phyloP scores from a whole-genome alignment of 202 grass and related monocot genomes.

The Schoenoplectus tabernaemontani region DNA sequence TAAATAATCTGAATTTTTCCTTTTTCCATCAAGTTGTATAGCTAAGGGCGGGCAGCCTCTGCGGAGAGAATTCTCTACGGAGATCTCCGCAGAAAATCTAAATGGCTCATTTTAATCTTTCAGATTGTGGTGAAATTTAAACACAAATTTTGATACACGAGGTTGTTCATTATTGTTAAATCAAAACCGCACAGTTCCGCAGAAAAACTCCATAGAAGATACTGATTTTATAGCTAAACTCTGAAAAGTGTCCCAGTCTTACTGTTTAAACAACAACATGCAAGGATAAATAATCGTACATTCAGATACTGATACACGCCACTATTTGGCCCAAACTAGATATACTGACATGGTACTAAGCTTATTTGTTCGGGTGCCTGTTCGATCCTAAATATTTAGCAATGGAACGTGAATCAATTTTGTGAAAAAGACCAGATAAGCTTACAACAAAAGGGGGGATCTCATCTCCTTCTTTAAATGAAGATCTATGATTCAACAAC shows the following conservation, averaged over 20 bases:
- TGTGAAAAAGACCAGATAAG: not conserved
- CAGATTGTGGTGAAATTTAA: too few relatives aligned
- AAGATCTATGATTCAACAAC: slow-evolving; percentile 49
- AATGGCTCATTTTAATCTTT: too few relatives aligned
- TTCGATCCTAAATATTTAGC: not conserved
- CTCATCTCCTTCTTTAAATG: slow-evolving; percentile 65
- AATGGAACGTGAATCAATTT: not conserved
- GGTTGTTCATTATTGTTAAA: too few relatives aligned
- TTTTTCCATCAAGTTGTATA: not conserved
- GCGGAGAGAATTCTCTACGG: too few relatives aligned
- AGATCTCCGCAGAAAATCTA: too few relatives aligned
- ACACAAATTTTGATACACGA: too few relatives aligned
- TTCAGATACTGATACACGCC: not conserved
- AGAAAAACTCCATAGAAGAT: too few relatives aligned
- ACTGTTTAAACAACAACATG: not conserved
- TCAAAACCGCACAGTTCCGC: too few relatives aligned
- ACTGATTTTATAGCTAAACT: too few relatives aligned
- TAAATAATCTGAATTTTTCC: not conserved
- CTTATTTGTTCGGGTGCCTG: not conserved
- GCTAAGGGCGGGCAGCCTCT: too few relatives aligned
- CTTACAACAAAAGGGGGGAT: slow-evolving; percentile 85
- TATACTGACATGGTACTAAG: not conserved
- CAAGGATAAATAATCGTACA: not conserved
- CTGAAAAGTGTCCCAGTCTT: not conserved
- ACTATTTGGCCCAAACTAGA: not conserved